Evolutionary conservation across 208 protist species (phyloP).

Genomic region (Wallacemonas rigidus): DNA sequence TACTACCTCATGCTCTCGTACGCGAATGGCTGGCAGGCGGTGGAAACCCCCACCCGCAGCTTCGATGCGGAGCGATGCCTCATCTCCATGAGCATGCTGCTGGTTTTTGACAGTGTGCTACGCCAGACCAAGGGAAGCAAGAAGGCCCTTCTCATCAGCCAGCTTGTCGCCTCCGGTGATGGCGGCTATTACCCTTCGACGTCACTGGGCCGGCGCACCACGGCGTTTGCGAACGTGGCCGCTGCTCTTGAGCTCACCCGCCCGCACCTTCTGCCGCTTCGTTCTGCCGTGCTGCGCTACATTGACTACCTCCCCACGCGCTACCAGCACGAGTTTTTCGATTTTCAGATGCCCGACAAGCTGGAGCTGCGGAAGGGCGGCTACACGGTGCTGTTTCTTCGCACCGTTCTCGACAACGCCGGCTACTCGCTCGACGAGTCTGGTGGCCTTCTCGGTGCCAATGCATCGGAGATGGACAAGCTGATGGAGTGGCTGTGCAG

Average conservation of each 20-base stretch:
- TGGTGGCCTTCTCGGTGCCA: conserved; percentile 26
- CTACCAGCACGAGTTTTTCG: conserved; percentile 53
- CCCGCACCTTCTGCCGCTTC: conserved; percentile 49
- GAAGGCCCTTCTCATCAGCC: conserved; percentile 37
- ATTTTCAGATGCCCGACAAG: conserved; percentile 77
- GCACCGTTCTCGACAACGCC: conserved; percentile 50
- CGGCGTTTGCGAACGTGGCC: conserved; percentile 47
- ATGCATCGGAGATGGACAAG: conserved; percentile 70
- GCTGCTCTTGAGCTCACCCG: conserved; percentile 60
- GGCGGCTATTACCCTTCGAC: conserved; percentile 74
- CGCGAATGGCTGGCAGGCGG: conserved; percentile 79
- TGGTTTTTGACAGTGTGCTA: conserved; percentile 71
- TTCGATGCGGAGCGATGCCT: conserved; percentile 73
- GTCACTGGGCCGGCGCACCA: conserved; percentile 44
- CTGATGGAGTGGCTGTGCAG: conserved; percentile 77
- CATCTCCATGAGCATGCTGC: conserved; percentile 58
- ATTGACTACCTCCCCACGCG: conserved; percentile 37
- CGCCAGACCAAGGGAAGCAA: conserved; percentile 29
- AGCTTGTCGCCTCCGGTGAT: conserved; percentile 33
- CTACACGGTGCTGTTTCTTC: conserved; percentile 63
- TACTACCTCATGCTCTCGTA: conserved; percentile 66
- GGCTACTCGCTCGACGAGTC: conserved; percentile 60
- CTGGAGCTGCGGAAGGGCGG: conserved; percentile 73
- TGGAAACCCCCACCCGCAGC: conserved; percentile 66
- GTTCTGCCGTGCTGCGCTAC: conserved; percentile 60